Percentiles rank a stretch among this genome's conserved stretches.
These are phyloP conservation scores for Rhytidiadelphus loreus DNA, from an alignment of 225 moss, liverwort and hornwort species.

Conservation along the genomic window DNA sequence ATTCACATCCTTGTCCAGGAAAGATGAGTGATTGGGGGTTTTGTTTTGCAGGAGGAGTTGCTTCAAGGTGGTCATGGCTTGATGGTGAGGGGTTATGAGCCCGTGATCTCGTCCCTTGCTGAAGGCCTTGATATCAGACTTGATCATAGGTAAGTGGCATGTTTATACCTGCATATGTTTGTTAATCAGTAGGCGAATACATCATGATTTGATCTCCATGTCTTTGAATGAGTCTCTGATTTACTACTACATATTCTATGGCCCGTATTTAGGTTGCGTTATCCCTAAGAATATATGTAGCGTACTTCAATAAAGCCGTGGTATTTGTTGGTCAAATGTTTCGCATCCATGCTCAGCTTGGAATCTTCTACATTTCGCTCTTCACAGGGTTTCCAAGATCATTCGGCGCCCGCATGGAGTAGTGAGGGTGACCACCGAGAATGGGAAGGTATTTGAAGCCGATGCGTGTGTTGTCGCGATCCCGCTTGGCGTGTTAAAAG, in stretches of 20 bases:
- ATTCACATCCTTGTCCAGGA: background rate
- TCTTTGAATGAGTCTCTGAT: background rate
- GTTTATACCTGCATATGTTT: background rate
- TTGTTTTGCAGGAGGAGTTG: slow-evolving; percentile 68
- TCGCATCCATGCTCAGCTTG: background rate
- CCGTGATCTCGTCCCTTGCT: slow-evolving; percentile 70
- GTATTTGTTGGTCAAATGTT: background rate
- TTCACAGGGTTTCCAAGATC: slow-evolving; percentile 64
- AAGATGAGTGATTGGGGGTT: background rate
- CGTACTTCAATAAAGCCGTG: background rate
- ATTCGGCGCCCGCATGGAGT: slow-evolving; percentile 59
- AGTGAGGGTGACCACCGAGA: slow-evolving; percentile 63
- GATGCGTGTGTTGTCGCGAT: slow-evolving; percentile 87
- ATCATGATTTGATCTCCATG: background rate
- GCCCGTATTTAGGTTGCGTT: background rate
- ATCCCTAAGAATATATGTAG: background rate
- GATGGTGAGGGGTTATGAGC: slow-evolving; percentile 88
- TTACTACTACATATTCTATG: background rate
- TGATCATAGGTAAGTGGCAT: slow-evolving; percentile 50
- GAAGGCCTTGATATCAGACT: slow-evolving; percentile 86
- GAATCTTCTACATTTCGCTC: background rate
- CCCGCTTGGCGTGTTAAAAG: slow-evolving; percentile 85
- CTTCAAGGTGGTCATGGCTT: slow-evolving; percentile 96
- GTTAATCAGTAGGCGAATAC: background rate
- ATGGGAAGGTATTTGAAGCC: slow-evolving; percentile 76